Evolutionary conservation across 2,329 filamentous ascomycete genomes (phyloP).

Genomic region (Claviceps pazoutovae): DNA sequence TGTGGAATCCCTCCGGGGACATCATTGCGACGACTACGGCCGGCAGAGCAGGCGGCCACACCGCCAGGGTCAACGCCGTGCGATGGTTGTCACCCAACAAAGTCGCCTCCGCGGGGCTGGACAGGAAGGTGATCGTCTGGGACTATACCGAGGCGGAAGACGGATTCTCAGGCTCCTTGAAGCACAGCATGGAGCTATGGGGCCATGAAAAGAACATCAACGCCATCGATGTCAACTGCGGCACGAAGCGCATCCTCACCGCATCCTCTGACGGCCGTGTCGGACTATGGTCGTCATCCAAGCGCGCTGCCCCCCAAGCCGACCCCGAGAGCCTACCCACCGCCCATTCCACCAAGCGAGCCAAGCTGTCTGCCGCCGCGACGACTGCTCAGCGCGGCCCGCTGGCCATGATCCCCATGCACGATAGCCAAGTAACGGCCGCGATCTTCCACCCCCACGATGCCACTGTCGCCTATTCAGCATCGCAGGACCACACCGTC

Average conservation of each 20-base stretch:
- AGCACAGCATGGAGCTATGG: conserved; percentile 67
- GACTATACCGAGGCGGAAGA: conserved; percentile 60
- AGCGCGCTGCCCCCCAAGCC: conserved; percentile 60
- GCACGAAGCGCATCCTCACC: conserved; percentile 67
- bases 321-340: conserved; percentile 56
- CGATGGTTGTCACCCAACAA: conserved; percentile 68
- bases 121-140: conserved; percentile 80
- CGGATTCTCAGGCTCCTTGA: conserved; percentile 46
- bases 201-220: conserved; percentile 67
- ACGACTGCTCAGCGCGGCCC: conserved; percentile 61
- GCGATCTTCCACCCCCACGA: conserved; percentile 78
- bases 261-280: conserved; percentile 72
- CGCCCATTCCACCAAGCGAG: conserved; percentile 57
- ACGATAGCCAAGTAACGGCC: conserved; percentile 62
- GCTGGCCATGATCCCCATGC: conserved; percentile 55
- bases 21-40: conserved; percentile 63
- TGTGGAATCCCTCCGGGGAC: conserved; percentile 85
- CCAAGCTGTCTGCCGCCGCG: conserved; percentile 42
- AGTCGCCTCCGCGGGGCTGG: conserved; percentile 70
- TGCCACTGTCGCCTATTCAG: conserved; percentile 78
- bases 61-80: conserved; percentile 63
- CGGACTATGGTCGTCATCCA: conserved; percentile 79
- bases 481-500: conserved; percentile 80
- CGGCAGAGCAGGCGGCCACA: conserved; percentile 56
- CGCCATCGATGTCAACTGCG: conserved; percentile 57